A percentile compares a stretch with the other conserved stretches of the same genome.
These are phyloP conservation scores for Candida maris DNA, from an alignment of 805 yeast species.

Conservation along the genomic window DNA sequence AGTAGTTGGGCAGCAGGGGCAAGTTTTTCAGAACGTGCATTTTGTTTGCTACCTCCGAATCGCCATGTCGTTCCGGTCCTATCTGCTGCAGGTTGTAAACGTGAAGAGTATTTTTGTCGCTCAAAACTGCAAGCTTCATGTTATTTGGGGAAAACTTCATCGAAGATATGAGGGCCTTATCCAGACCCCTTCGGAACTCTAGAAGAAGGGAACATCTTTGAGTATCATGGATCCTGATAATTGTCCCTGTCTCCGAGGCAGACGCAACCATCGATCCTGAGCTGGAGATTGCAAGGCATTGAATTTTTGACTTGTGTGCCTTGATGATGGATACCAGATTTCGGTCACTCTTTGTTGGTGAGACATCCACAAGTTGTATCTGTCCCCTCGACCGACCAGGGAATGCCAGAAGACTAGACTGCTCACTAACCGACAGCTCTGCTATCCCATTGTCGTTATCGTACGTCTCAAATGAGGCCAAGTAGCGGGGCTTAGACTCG, in stretches of 20 bases:
- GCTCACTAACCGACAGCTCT: conserved; percentile 35
- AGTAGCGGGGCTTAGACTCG: conserved; percentile 69
- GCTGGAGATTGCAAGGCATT: conserved; percentile 60
- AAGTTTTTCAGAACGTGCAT: conserved; percentile 62
- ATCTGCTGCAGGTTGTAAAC: conserved; percentile 54
- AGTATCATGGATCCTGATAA: conserved; percentile 70
- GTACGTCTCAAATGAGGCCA: conserved; percentile 62
- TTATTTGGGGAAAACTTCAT: conserved; percentile 82
- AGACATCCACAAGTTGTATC: conserved; percentile 72
- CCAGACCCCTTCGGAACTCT: conserved; percentile 89
- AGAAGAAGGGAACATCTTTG: conserved; percentile 64
- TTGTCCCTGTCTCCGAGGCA: conserved; percentile 80
- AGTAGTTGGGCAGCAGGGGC: conserved; percentile 60
- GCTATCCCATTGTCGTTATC: conserved; percentile 63
- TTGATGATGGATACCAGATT: conserved; percentile 65
- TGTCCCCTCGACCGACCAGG: conserved; percentile 78
- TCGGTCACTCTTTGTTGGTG: conserved; percentile 60
- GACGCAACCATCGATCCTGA: conserved; percentile 71
- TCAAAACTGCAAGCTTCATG: conserved; percentile 72
- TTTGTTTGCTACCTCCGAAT: conserved; percentile 38
- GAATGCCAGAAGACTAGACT: conserved; percentile 53
- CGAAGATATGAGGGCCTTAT: conserved; percentile 75
- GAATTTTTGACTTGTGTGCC: conserved; percentile 68
- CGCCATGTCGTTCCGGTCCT: conserved; percentile 19
- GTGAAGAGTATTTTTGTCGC: conserved; percentile 88